Evolutionary conservation across 352 stramenopile species (phyloP).

Genomic region (Globisporangium paddicum): DNA sequence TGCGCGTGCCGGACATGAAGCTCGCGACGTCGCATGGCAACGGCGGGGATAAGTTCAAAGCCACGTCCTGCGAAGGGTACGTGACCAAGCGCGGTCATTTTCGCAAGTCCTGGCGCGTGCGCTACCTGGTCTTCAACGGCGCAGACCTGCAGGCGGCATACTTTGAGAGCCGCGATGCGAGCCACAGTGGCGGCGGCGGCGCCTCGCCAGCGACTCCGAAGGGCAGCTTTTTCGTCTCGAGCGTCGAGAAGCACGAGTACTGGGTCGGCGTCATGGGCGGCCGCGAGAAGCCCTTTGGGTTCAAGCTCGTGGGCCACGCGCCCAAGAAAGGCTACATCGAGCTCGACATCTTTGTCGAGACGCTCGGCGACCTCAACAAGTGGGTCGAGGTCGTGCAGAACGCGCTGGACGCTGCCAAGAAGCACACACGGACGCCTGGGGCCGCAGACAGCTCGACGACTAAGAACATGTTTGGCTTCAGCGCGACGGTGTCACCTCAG

Average conservation of each 20-base stretch:
- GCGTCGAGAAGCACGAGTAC: constrained; percentile 77
- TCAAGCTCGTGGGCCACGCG: constrained; percentile 82
- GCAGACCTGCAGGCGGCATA: constrained; percentile 65
- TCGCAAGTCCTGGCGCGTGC: constrained; percentile 79
- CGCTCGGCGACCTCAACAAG: constrained; percentile 54
- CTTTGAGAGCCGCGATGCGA: constrained; percentile 66
- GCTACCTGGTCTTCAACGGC: constrained; percentile 73
- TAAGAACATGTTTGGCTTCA: constrained; percentile 60
- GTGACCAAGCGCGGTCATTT: constrained; percentile 84
- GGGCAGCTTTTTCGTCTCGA: constrained; percentile 72
- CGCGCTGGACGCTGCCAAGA: constrained; percentile 48
- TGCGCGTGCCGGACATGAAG: constrained; percentile 35
- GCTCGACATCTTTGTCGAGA: constrained; percentile 76
- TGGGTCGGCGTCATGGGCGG: constrained; percentile 58
- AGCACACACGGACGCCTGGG: constrained; percentile 27
- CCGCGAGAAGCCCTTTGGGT: constrained; percentile 73
- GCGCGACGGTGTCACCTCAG: constrained; percentile 32
- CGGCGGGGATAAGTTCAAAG: constrained; percentile 31
- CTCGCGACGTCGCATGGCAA: constrained; percentile 8
- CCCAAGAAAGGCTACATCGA: constrained; percentile 73
- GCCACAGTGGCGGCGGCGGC: constrained; percentile 16
- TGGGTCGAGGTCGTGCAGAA: constrained; percentile 82
- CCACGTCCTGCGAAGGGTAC: constrained; percentile 81
- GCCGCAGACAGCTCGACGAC: constrained; percentile 23
- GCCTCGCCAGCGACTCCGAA: constrained; percentile 26